Base-by-base conservation (phyloP, 805 yeast genomes). In the Wickerhamiella lipophila region DNA sequence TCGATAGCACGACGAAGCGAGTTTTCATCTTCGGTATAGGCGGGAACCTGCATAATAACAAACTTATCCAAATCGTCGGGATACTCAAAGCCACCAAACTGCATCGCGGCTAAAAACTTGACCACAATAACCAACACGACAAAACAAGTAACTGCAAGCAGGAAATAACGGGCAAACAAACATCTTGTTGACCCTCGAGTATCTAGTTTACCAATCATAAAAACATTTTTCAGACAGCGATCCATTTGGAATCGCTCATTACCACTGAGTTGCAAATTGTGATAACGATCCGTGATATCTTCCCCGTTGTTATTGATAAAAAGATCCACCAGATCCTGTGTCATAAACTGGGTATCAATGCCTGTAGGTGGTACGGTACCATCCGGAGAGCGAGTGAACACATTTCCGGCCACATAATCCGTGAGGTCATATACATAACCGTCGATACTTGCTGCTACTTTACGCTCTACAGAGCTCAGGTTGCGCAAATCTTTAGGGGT, bases 1-100 rank as follows among this genome's bases (percentile, higher is more conserved):
- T 77, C 81, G 54, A 77, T 67, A 1, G 80, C 77, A 12, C 77
- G 68, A 36, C 81, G 66, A 42, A 77, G 57, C 32, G 77, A 76
- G 6, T 59, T 68, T 56, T 71, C 78, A 57, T 75, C 81, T 60
- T 77, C 82, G 8, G 81, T 76, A 57, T 77, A 77, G 42, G 77
- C 78, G 2, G 82, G 79, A 12, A 77, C 73, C 54, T 68, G 72
- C 47, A 68, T 64, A 22, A 68, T 66, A 40, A 68, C 59, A 46
- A 68, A 68, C 50, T 60, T 56, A 49, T 68, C 68, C 9, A 67
- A 52, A 23, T 65, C 68, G 19, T 68, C 71, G 1, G 71, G 69
- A 29, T 54, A 54, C 25, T 55, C 56, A 47, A 52, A 59, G 41
- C 59, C 50, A 8, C 64, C 60, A 48, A 68, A 68, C 49, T 68